These are phyloP conservation scores for Zasmidium angulare DNA, from an alignment of 2,329 filamentous ascomycete genomes.

Conservation along the genomic window DNA sequence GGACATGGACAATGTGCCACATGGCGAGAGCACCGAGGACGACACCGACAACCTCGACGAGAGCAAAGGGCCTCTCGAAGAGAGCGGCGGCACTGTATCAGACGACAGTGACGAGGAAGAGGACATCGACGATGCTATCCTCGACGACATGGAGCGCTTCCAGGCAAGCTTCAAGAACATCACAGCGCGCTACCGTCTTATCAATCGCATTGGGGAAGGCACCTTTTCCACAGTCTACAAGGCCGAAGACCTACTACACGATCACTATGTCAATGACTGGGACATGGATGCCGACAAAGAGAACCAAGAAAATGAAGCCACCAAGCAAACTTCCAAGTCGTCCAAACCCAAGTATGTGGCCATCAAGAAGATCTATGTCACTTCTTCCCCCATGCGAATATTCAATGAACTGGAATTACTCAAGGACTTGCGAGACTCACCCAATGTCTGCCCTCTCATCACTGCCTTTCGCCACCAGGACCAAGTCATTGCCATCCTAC, in stretches of 20 bases:
- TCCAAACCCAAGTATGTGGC: slow-evolving; percentile 75
- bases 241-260: slow-evolving; percentile 86
- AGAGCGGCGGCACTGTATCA: slow-evolving; percentile 50
- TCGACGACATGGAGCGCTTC: slow-evolving; percentile 84
- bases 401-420: slow-evolving; percentile 95
- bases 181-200: slow-evolving; percentile 78
- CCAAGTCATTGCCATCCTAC: slow-evolving; percentile 90
- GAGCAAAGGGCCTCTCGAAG: slow-evolving; percentile 50
- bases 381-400: slow-evolving; percentile 88
- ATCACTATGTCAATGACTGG: slow-evolving; percentile 83
- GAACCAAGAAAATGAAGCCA: slow-evolving; percentile 19
- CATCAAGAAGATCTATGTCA: slow-evolving; percentile 99
- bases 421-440: slow-evolving; percentile 78
- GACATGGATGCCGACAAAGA: slow-evolving; percentile 61
- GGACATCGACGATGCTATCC: slow-evolving; percentile 65
- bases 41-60: slow-evolving; percentile 46
- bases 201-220: slow-evolving; percentile 96
- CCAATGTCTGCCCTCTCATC: slow-evolving; percentile 89
- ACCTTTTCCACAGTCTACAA: slow-evolving; percentile 99
- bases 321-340: slow-evolving; percentile 12
- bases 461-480: slow-evolving; percentile 95
- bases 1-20: slow-evolving; percentile 7
- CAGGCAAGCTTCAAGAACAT: slow-evolving; percentile 82
- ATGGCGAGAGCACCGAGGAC: slow-evolving; percentile 35
- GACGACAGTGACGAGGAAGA: slow-evolving; percentile 60